Evolutionary conservation across 2,329 filamentous ascomycete genomes (phyloP), one percentile per base, ranked within the genome.

Genomic region (Exophiala sp.): DNA sequence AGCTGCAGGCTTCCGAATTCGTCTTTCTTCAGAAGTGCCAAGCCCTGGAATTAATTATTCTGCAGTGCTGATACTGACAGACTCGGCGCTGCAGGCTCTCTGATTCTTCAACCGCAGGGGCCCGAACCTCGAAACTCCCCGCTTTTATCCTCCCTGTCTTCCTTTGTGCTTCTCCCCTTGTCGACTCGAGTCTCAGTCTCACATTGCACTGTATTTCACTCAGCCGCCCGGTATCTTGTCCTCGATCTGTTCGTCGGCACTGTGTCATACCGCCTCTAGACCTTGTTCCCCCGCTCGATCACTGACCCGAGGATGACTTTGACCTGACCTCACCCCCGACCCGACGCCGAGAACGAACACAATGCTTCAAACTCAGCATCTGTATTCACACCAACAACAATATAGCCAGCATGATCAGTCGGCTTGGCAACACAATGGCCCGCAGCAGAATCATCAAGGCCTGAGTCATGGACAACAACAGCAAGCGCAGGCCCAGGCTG

Each of bases 321-420:
- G 37, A 48, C 35, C 32, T 57, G 48, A 57, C 54, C 35, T 11
- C 11, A 21, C 32, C 46, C 21, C 43, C 37, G 29, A 29, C 30
- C 38, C 19, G 38, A 22, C 4, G 24, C 39, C 21, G 29, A 46
- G 35, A 48, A 56, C 42, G 29, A 46, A 40, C 51, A 56, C 42
- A 39, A 62, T 62, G 68, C 67, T 71, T 64, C 70, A 75, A 68
- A 73, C 74, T 66, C 77, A 80, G 66, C 78, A 82, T 72, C 71
- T 80, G 65, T 81, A 80, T 66, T 76, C 77, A 48, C 78, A 82
- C 62, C 75, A 78, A 63, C 74, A 76, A 60, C 75, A 75, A 61
- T 74, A 74, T 50, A 70, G 69, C 19, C 72, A 73, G 59, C 66
- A 70, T 59, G 69, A 71, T 59, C 68, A 68, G 38, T 71, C 69